phyloP scores from a whole-genome alignment of 1,284 basidiomycete species.

The Moesziomyces parantarcticus region DNA sequence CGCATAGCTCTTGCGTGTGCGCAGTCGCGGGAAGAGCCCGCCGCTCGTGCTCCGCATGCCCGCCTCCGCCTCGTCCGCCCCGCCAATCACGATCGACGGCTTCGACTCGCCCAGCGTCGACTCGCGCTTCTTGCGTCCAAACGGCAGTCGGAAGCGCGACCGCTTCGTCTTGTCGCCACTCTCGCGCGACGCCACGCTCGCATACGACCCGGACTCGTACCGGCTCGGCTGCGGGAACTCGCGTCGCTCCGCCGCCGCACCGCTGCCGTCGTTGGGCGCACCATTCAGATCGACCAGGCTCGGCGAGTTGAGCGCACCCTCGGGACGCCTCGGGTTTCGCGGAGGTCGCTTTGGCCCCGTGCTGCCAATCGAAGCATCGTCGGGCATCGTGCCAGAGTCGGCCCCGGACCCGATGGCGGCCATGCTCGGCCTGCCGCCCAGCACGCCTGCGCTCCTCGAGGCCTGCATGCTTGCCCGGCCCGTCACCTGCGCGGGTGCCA shows the following conservation, averaged over 20 bases:
- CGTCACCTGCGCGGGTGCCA: neutral
- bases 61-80: neutral
- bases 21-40: conserved; percentile 26
- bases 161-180: conserved; percentile 17
- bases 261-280: conserved; percentile 2
- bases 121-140: conserved; percentile 50
- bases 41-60: conserved; percentile 4
- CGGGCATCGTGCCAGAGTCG: conserved; percentile 8
- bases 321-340: conserved; percentile 38
- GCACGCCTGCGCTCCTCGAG: neutral
- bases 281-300: conserved; percentile 17
- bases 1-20: conserved; percentile 30
- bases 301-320: conserved; percentile 24
- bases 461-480: conserved; percentile 33
- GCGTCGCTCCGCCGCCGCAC: neutral
- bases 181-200: conserved; percentile 3
- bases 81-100: conserved; percentile 22
- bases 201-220: conserved; percentile 10
- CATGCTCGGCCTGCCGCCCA: neutral
- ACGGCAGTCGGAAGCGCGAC: conserved; percentile 30
- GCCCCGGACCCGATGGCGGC: conserved; percentile 10
- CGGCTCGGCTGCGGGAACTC: conserved; percentile 27
- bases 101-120: conserved; percentile 23
- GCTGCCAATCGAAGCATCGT: conserved; percentile 23
- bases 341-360: conserved; percentile 28